phyloP scores from a whole-genome alignment of 768 basidiomycete genomes.

The Pisolithus orientalis region DNA sequence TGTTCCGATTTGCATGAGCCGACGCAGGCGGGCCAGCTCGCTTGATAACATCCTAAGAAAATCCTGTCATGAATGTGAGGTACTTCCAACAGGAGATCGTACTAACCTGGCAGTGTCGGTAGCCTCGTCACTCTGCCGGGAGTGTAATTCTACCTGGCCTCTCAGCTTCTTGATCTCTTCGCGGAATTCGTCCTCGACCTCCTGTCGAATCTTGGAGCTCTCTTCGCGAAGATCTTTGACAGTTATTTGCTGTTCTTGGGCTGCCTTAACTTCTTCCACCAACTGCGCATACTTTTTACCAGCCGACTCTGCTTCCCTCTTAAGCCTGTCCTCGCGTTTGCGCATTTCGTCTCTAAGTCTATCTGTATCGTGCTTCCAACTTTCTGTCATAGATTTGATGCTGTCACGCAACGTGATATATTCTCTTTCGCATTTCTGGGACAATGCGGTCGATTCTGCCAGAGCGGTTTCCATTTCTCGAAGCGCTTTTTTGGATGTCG shows the following conservation, averaged over 20 bases:
- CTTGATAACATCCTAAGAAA: slow-evolving; percentile 44
- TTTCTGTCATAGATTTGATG: slow-evolving; percentile 63
- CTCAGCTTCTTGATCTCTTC: slow-evolving; percentile 52
- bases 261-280: slow-evolving; percentile 54
- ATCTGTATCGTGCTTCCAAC: slow-evolving; percentile 71
- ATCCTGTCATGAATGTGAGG: neutral
- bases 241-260: slow-evolving; percentile 39
- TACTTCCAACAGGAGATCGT: neutral
- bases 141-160: slow-evolving; percentile 46
- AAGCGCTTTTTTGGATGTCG: slow-evolving; percentile 65
- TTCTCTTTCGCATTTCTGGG: slow-evolving; percentile 78
- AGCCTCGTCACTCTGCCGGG: slow-evolving; percentile 51
- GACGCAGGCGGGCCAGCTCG: slow-evolving; percentile 63
- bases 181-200: slow-evolving; percentile 57
- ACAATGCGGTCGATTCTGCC: slow-evolving; percentile 66
- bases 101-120: slow-evolving; percentile 58
- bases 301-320: slow-evolving; percentile 58
- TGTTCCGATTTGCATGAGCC: slow-evolving; percentile 61
- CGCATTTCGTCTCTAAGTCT: slow-evolving; percentile 68
- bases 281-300: slow-evolving; percentile 66
- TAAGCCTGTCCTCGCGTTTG: slow-evolving; percentile 64
- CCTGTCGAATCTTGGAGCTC: slow-evolving; percentile 41
- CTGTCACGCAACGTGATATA: slow-evolving; percentile 75
- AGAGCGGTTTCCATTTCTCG: slow-evolving; percentile 78
- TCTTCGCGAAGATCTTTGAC: slow-evolving; percentile 47